Conservation (phyloP, 2,329 filamentous ascomycete species). For the Chrysoporthe deuterocubensis region DNA sequence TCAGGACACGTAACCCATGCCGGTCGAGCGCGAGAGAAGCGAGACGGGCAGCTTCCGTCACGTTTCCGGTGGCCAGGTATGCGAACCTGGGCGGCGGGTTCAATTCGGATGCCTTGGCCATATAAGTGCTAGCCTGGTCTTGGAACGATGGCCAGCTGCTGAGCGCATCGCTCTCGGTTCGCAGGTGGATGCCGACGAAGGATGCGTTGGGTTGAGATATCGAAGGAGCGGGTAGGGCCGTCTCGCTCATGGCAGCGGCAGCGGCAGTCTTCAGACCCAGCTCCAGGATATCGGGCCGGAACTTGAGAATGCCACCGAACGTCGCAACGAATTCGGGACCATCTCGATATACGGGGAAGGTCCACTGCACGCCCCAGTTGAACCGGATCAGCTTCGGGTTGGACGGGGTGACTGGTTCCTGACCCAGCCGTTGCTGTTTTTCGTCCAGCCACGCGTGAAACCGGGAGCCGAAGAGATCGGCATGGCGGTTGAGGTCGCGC, state of each 20-base stretch:
- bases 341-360: slow-evolving; percentile 51
- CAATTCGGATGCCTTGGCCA: slow-evolving; percentile 39
- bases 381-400: slow-evolving; percentile 46
- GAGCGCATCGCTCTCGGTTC: slow-evolving; percentile 52
- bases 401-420: slow-evolving; percentile 28
- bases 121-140: slow-evolving; percentile 45
- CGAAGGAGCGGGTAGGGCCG: neutral
- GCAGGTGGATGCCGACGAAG: slow-evolving; percentile 50
- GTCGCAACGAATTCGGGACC: slow-evolving; percentile 51
- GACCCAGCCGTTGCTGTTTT: slow-evolving; percentile 33
- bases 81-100: slow-evolving; percentile 36
- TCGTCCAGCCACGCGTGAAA: slow-evolving; percentile 41
- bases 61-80: slow-evolving; percentile 52
- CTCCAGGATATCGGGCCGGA: slow-evolving; percentile 47
- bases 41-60: slow-evolving; percentile 46
- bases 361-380: slow-evolving; percentile 50
- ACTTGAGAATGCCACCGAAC: slow-evolving; percentile 46
- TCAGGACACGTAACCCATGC: slow-evolving; percentile 41
- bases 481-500: slow-evolving; percentile 47
- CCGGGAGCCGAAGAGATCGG: slow-evolving; percentile 41
- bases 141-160: slow-evolving; percentile 51
- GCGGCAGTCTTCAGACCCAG: slow-evolving; percentile 43
- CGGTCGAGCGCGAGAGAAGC: slow-evolving; percentile 38
- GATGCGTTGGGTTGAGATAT: slow-evolving; percentile 18
- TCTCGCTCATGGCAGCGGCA: slow-evolving; percentile 40